These are phyloP conservation scores for Penicillium ochrochloron DNA, from an alignment of 495 filamentous ascomycete genomes.

Conservation along the genomic window DNA sequence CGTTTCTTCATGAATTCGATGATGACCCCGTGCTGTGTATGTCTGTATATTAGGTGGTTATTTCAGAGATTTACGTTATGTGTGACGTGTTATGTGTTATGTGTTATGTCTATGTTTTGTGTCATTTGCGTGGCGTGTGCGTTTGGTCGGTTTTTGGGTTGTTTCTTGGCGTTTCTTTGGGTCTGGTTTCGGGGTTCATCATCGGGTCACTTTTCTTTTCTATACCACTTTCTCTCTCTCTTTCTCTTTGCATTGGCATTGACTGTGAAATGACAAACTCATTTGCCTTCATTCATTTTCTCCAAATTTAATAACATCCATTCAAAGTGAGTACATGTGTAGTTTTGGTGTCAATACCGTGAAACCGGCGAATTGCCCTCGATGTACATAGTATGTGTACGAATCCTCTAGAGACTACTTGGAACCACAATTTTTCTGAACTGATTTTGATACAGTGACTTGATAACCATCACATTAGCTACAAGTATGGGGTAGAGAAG, in stretches of 20 bases:
- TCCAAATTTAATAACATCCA: background rate
- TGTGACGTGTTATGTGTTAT: constrained; percentile 34
- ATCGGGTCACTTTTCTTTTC: constrained; percentile 13
- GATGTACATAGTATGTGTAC: background rate
- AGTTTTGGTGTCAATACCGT: background rate
- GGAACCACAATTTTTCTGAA: background rate
- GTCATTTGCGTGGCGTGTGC: constrained; percentile 25
- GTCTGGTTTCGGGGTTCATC: constrained; percentile 7
- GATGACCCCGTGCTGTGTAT: constrained; percentile 44
- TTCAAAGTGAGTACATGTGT: background rate
- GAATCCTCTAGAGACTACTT: background rate
- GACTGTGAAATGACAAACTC: background rate
- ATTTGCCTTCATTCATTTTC: background rate
- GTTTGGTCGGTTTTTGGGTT: constrained; percentile 28
- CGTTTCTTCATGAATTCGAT: constrained; percentile 42
- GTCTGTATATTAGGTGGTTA: constrained; percentile 34
- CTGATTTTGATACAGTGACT: background rate
- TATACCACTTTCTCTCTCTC: background rate
- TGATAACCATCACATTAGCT: background rate
- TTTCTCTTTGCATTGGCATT: constrained; percentile 7
- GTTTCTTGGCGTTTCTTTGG: constrained; percentile 22
- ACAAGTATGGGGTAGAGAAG: background rate
- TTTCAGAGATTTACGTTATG: constrained; percentile 37
- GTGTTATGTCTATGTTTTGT: constrained; percentile 30
- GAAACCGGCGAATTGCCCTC: background rate